Base-by-base conservation (phyloP, 805 yeast species). In the Zygosaccharomyces bailii region DNA sequence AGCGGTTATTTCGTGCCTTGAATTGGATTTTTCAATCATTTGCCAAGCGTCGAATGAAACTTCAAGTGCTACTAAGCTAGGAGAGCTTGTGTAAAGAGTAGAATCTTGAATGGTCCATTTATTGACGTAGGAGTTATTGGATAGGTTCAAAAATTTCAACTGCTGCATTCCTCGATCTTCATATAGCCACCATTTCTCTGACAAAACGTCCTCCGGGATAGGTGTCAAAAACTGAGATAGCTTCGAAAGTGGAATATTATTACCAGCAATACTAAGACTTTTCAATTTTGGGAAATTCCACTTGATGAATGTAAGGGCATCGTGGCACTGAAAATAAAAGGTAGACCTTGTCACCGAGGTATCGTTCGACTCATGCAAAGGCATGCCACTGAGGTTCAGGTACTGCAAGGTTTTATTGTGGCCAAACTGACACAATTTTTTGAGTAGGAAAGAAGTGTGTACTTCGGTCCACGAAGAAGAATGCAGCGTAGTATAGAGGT, bases 371-470 rank as follows among this genome's bases (percentile, higher is more conserved):
- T 58, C 60, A 43, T 70, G 73, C 13, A 82, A 71, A 0, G 86
- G 84, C 52, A 82, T 67, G 0, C 90, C 90, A 27, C 83, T 82
- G 30, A 84, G 60, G 53, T 83, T 82, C 34, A 84, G 68, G 59
- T 75, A 72, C 46, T 61, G 61, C 30, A 63, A 49, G 8, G 67
- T 63, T 43, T 57, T 59, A 27, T 60, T 63, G 44, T 63, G 68
- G n/a, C 66, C 66, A 46, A 53, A 59, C 23, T 57, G 61, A 33
- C 66, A 62, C 31, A 76, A 61, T 34, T 68, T 67, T 41, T 69
- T 67, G 37, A 78, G 49, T 7, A 70, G 51, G 43, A 77, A 69
- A 63, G 78, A 61, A 54, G 68, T 64, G 60, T 73, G 85, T 45
- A 70, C 75, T 57, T 69, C 78, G 34, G 65, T 71, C 60, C 84